Conservation (phyloP, 306 rosid genomes). For the Mimosa pudica region DNA sequence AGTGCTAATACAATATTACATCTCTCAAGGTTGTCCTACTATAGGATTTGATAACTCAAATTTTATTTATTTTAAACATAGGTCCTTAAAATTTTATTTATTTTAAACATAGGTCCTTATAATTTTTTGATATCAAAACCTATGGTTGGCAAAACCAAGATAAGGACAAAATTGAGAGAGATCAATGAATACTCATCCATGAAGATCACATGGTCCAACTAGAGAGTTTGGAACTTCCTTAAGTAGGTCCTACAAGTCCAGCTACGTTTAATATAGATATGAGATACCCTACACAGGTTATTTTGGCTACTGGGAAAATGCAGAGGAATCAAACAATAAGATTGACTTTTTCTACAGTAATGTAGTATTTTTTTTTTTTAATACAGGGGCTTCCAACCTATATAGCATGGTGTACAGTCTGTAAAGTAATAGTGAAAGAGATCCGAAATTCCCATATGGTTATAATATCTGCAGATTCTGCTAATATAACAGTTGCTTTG, state of each 20-base stretch:
- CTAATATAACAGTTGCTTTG: slow-evolving; percentile 33
- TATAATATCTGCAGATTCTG: slow-evolving; percentile 38
- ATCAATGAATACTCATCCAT: not conserved
- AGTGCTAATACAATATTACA: no score
- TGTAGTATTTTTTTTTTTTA: not conserved
- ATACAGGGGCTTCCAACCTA: slow-evolving; percentile 5
- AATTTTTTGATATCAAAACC: no score
- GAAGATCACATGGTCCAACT: slow-evolving; percentile 15
- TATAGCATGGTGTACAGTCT: slow-evolving; percentile 24
- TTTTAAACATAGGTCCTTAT: no score
- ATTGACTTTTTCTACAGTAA: not conserved
- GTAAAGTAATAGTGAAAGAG: slow-evolving; percentile 11
- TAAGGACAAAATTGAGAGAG: no score
- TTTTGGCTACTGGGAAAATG: not conserved
- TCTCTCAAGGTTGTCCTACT: no score
- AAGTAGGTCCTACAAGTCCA: slow-evolving; percentile 5
- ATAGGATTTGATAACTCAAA: no score
- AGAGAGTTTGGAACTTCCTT: slow-evolving; percentile 4
- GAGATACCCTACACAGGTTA: slow-evolving; percentile 1
- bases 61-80: no score
- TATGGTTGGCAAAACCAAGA: no score
- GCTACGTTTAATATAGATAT: not conserved
- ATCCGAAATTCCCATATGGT: slow-evolving; percentile 43
- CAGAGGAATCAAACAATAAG: not conserved
- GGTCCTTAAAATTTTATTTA: no score